Conservation (phyloP, 768 basidiomycete species). For the Lactarius hatsudake region DNA sequence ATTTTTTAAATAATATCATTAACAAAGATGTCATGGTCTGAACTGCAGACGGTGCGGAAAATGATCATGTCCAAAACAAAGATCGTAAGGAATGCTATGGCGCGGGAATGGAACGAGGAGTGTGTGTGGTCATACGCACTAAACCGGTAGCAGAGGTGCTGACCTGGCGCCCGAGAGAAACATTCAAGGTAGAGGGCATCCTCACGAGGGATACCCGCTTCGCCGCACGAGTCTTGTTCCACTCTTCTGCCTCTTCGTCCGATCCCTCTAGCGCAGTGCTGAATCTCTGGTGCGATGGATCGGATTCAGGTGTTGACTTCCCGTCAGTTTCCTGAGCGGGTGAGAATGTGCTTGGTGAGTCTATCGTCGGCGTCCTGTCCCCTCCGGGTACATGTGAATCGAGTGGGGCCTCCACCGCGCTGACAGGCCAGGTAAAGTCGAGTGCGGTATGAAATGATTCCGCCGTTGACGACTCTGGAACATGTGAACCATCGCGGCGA, state of each 20-base stretch:
- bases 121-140: conserved; percentile 1
- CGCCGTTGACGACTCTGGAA: conserved; percentile 42
- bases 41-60: not conserved
- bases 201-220: conserved; percentile 82
- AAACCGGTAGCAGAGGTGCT: conserved; percentile 9
- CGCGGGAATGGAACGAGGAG: conserved; percentile 10
- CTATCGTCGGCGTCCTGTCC: not conserved
- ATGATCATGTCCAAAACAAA: not conserved
- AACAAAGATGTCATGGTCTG: conserved; percentile 7
- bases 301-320: conserved; percentile 13
- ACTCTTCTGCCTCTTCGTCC: conserved; percentile 81
- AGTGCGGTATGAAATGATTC: conserved; percentile 70
- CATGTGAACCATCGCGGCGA: conserved; percentile 26
- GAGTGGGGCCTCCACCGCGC: conserved; percentile 20
- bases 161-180: conserved; percentile 30
- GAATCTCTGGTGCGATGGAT: conserved; percentile 43
- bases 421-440: conserved; percentile 42
- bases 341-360: conserved; percentile 2
- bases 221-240: conserved; percentile 81
- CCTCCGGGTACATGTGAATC: conserved; percentile 3
- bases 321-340: conserved; percentile 3
- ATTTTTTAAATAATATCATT: conserved; percentile 18
- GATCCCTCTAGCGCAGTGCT: conserved; percentile 45
- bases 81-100: not conserved
- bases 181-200: conserved; percentile 55